Evolutionary conservation across 768 basidiomycete species (phyloP).

Genomic region (Mycena amicta): DNA sequence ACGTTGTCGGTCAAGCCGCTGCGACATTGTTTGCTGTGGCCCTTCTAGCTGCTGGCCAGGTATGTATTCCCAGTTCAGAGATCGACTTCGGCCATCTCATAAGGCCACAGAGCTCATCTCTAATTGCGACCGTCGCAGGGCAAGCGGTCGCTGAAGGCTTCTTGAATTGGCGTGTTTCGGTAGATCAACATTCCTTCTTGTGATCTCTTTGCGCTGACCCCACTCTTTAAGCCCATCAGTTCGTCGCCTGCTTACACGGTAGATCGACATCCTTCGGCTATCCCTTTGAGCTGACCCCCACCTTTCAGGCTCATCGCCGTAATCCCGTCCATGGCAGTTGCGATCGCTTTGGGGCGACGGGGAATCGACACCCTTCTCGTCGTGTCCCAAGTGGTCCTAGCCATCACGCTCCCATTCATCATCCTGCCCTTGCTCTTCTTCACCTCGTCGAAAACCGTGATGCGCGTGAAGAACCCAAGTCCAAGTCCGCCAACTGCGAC

Average conservation of each 20-base stretch:
- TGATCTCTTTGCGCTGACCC: too few species aligned
- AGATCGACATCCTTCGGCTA: too few species aligned
- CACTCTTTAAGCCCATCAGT: conserved; percentile 66
- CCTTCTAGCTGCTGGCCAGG: conserved; percentile 52
- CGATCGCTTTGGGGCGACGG: conserved; percentile 65
- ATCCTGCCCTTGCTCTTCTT: conserved; percentile 77
- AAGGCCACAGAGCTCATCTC: conserved; percentile 63
- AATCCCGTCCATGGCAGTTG: conserved; percentile 80
- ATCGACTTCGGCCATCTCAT: background rate
- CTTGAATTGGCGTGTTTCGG: conserved; percentile 82
- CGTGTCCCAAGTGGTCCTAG: conserved; percentile 80
- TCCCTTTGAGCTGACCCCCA: too few species aligned
- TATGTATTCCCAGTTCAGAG: background rate
- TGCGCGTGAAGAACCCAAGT: conserved; percentile 59
- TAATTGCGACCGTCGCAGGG: conserved; percentile 88
- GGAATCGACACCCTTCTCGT: conserved; percentile 85
- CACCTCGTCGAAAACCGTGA: conserved; percentile 70
- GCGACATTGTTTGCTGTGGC: conserved; percentile 89
- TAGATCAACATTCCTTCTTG: conserved; percentile 37
- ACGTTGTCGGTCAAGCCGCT: conserved; percentile 74
- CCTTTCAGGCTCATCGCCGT: conserved; percentile 78
- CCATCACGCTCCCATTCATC: conserved; percentile 84
- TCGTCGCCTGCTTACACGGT: conserved; percentile 85
- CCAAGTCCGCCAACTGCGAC: conserved; percentile 23
- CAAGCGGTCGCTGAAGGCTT: conserved; percentile 92